Conservation (phyloP, 768 basidiomycete genomes). For the Albatrellus ellisii region DNA sequence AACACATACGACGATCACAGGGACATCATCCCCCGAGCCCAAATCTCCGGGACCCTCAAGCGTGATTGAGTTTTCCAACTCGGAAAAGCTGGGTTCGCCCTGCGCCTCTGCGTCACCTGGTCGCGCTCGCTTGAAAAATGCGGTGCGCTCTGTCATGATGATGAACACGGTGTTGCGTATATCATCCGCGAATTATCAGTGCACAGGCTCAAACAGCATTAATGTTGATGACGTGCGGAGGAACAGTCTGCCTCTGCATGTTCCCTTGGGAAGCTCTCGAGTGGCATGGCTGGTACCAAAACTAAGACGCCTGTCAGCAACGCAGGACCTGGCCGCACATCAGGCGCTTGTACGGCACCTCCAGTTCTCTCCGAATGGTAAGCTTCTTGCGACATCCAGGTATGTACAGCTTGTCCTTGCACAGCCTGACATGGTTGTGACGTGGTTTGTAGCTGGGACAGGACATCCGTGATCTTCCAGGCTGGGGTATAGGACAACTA, state of each 20-base stretch:
- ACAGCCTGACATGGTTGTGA: conserved; percentile 2
- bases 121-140: conserved; percentile 26
- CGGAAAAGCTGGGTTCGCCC: conserved; percentile 7
- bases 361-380: conserved; percentile 68
- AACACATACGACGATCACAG: conserved; percentile 12
- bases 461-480: conserved; percentile 53
- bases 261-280: conserved; percentile 34
- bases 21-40: conserved; percentile 14
- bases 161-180: conserved; percentile 21
- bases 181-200: conserved; percentile 15
- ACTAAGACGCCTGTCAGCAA: conserved; percentile 37
- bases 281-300: conserved; percentile 42
- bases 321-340: conserved; percentile 52
- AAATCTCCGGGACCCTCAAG: conserved; percentile 11
- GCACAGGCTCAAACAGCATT: conserved; percentile 19
- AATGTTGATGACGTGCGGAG: conserved; percentile 10
- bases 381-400: conserved; percentile 62
- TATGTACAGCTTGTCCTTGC: conserved; percentile 15
- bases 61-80: conserved; percentile 6
- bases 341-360: conserved; percentile 56
- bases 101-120: conserved; percentile 9
- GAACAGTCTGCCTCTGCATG: conserved; percentile 13
- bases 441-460: conserved; percentile 41
- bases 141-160: conserved; percentile 34
- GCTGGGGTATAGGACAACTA: conserved; percentile 35